Percentiles rank a stretch among this genome's conserved stretches.
Evolutionary conservation across 306 rosid species (phyloP).

Genomic region (Malus fusca): DNA sequence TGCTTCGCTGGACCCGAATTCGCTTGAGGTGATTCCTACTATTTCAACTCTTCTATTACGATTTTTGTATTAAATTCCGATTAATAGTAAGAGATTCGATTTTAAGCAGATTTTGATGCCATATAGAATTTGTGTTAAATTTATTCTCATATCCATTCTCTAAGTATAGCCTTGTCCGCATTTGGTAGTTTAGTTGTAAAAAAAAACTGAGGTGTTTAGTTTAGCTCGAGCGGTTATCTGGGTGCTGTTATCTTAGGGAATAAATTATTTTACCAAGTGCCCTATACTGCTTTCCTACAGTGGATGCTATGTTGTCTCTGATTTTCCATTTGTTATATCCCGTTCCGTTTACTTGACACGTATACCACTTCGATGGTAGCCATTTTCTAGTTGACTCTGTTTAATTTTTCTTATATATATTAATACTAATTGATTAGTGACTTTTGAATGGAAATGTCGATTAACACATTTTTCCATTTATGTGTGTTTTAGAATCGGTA

Average conservation of each 20-base stretch:
- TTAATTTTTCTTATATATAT: background rate
- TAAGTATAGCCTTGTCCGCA: background rate
- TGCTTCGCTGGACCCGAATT: conserved; percentile 45
- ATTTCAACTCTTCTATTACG: background rate
- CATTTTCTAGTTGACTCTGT: background rate
- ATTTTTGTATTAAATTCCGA: background rate
- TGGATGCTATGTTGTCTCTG: background rate
- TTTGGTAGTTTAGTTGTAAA: background rate
- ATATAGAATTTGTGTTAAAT: conserved; percentile 1
- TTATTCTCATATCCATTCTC: background rate
- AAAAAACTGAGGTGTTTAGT: background rate
- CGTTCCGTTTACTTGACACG: background rate
- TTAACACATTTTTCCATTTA: background rate
- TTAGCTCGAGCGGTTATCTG: background rate
- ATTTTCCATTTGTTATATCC: background rate
- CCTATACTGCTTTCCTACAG: background rate
- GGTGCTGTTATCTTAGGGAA: background rate
- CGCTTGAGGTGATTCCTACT: conserved; percentile 49
- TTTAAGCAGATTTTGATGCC: background rate
- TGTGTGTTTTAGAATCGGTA: conserved; percentile 45
- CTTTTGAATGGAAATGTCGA: background rate
- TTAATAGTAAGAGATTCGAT: background rate
- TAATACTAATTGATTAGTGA: background rate
- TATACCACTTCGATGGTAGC: background rate
- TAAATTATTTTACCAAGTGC: background rate